Percentiles rank a stretch among this genome's conserved stretches.
Evolutionary conservation across 768 basidiomycete species (phyloP).

Genomic region (Mycena vitilis): DNA sequence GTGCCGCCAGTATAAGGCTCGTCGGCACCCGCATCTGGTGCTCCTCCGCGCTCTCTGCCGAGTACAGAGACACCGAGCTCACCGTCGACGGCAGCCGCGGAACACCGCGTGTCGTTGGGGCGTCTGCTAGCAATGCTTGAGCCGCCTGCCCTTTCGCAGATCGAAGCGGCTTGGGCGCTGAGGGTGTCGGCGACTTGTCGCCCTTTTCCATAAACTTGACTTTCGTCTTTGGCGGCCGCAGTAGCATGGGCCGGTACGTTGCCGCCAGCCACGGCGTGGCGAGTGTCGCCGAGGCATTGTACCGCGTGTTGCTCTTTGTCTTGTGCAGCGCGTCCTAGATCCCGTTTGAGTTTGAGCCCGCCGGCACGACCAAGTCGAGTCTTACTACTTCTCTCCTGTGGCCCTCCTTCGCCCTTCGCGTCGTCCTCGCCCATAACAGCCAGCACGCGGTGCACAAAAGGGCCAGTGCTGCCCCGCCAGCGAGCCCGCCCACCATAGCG

Average conservation of each 20-base stretch:
- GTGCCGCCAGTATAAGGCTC: constrained; percentile 34
- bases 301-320: constrained; percentile 55
- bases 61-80: constrained; percentile 50
- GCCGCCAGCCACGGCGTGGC: constrained; percentile 39
- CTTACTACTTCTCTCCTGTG: constrained; percentile 44
- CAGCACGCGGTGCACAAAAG: constrained; percentile 37
- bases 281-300: constrained; percentile 47
- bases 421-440: constrained; percentile 19
- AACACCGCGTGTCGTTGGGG: constrained; percentile 20
- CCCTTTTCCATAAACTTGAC: constrained; percentile 53
- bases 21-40: constrained; percentile 43
- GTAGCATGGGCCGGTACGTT: constrained; percentile 45
- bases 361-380: not conserved
- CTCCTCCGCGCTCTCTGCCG: constrained; percentile 53
- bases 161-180: constrained; percentile 25
- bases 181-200: not conserved
- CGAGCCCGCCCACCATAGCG: constrained; percentile 63
- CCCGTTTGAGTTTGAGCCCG: constrained; percentile 22
- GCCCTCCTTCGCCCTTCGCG: constrained; percentile 13
- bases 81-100: constrained; percentile 42
- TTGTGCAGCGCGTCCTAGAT: constrained; percentile 41
- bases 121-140: not conserved
- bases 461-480: constrained; percentile 60
- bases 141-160: constrained; percentile 7
- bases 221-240: constrained; percentile 45